A percentile compares a stretch with the other conserved stretches of the same genome.
Evolutionary conservation across 2,329 filamentous ascomycete genomes (phyloP).

Genomic region (Talaromyces sp.): DNA sequence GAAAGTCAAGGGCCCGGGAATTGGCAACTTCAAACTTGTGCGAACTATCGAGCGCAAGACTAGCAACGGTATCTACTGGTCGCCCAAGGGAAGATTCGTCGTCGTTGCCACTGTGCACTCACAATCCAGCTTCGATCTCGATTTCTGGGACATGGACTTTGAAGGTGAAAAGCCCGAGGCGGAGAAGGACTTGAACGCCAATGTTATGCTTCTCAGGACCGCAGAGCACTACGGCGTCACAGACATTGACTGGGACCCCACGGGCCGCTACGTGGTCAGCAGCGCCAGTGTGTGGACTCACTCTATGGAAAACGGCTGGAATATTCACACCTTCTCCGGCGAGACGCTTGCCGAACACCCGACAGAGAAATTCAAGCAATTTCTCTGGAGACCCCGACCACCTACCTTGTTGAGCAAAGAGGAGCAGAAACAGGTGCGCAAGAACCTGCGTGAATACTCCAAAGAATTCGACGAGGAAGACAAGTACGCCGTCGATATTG

Average conservation of each 20-base stretch:
- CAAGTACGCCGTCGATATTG: slow-evolving; percentile 85
- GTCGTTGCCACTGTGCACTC: slow-evolving; percentile 91
- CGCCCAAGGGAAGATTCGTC: slow-evolving; percentile 89
- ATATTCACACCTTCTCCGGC: slow-evolving; percentile 95
- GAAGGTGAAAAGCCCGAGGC: slow-evolving; percentile 92
- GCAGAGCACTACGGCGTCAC: slow-evolving; percentile 97
- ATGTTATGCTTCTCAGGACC: slow-evolving; percentile 90
- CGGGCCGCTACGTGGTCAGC: slow-evolving; percentile 87
- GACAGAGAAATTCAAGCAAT: slow-evolving; percentile 97
- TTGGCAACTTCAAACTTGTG: slow-evolving; percentile 95
- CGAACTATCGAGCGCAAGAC: slow-evolving; percentile 98
- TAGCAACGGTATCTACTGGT: slow-evolving; percentile 99
- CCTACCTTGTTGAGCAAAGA: slow-evolving; percentile 90
- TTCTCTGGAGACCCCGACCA: slow-evolving; percentile 88
- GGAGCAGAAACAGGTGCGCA: slow-evolving; percentile 95
- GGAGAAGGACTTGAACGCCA: slow-evolving; percentile 91
- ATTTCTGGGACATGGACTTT: slow-evolving; percentile 97
- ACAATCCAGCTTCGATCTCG: slow-evolving; percentile 88
- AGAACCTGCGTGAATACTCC: slow-evolving; percentile 96
- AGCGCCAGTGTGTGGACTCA: slow-evolving; percentile 97
- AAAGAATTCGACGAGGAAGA: slow-evolving; percentile 95
- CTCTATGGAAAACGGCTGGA: slow-evolving; percentile 99
- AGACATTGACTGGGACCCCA: slow-evolving; percentile 97
- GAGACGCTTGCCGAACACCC: slow-evolving; percentile 84
- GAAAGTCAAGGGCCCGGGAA: slow-evolving; percentile 75